Evolutionary conservation across 495 filamentous ascomycete genomes (phyloP).

Genomic region (Penicillium canescens): DNA sequence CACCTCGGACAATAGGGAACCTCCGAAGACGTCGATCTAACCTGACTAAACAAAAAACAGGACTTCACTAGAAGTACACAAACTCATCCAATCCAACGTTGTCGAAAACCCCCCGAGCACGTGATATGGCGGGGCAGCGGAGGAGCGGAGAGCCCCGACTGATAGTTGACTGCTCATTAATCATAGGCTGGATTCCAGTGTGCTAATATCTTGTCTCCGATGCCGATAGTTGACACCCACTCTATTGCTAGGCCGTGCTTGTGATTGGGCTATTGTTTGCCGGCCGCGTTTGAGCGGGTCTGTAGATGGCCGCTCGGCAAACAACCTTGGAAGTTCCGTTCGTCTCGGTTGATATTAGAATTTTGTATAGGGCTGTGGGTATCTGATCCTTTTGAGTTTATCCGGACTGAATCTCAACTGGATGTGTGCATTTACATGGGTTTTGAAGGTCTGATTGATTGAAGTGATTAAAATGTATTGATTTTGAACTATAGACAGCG

Average conservation of each 20-base stretch:
- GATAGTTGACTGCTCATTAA: constrained; percentile 13
- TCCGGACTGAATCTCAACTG: no score
- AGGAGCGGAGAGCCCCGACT: constrained; percentile 19
- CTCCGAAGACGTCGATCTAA: no score
- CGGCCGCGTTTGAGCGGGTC: constrained; percentile 2
- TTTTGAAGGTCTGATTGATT: not conserved
- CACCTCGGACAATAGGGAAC: no score
- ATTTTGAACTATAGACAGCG: no score
- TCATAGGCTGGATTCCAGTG: constrained; percentile 12
- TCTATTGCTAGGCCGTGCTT: not conserved
- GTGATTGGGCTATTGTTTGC: constrained; percentile 11
- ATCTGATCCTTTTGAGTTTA: no score
- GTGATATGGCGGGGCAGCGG: constrained; percentile 24
- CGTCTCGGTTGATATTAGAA: no score
- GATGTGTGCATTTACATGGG: no score
- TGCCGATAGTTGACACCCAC: not conserved
- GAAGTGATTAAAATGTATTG: no score
- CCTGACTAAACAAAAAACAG: no score
- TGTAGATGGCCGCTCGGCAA: constrained; percentile 8
- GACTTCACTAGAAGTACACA: no score
- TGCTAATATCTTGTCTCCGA: constrained; percentile 15
- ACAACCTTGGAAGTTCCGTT: not conserved
- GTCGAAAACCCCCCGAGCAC: constrained; percentile 6
- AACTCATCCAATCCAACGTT: no score
- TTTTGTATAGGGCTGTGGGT: no score